A percentile compares a stretch with the other conserved stretches of the same genome.
Evolutionary conservation across 805 yeast genomes (phyloP).

Genomic region (Barnettozyma vustinii): DNA sequence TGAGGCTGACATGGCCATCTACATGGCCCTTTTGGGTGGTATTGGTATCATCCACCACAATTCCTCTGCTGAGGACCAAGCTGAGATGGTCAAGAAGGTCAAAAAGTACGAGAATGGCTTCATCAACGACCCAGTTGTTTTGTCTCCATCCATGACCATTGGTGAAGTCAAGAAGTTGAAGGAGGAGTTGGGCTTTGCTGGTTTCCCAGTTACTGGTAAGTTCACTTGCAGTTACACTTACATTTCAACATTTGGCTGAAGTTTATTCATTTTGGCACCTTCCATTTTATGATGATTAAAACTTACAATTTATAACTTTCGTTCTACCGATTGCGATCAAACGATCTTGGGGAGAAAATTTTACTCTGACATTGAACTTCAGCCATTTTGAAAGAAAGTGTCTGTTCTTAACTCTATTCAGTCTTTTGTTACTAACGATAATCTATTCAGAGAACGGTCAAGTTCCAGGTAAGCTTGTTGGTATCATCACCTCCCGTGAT

Average conservation of each 20-base stretch:
- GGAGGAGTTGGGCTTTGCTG: slow-evolving; percentile 79
- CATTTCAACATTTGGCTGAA: not conserved
- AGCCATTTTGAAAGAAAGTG: not conserved
- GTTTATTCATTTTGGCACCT: not conserved
- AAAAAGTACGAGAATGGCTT: slow-evolving; percentile 97
- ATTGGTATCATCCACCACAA: slow-evolving; percentile 98
- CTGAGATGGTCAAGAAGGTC: slow-evolving; percentile 95
- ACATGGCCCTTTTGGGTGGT: slow-evolving; percentile 98
- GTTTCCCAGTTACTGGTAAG: slow-evolving; percentile 99
- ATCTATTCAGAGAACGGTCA: slow-evolving; percentile 64
- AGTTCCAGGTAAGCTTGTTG: slow-evolving; percentile 83
- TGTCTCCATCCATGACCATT: slow-evolving; percentile 71
- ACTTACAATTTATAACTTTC: slow-evolving; percentile 73
- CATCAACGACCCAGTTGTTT: slow-evolving; percentile 89
- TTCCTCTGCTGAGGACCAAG: slow-evolving; percentile 95
- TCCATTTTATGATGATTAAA: slow-evolving; percentile 46
- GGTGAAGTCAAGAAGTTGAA: slow-evolving; percentile 73
- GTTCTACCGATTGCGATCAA: slow-evolving; percentile 98
- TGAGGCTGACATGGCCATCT: slow-evolving; percentile 94
- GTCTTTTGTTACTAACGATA: slow-evolving; percentile 10
- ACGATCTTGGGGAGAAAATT: slow-evolving; percentile 91
- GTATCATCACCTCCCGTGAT: slow-evolving; percentile 96
- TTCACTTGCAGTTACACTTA: slow-evolving; percentile 23
- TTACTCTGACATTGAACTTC: slow-evolving; percentile 32
- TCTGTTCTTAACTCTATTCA: not conserved